Evolutionary conservation across 768 basidiomycete genomes (phyloP), one percentile per base, ranked within the genome.

Genomic region (Kwoniella dejecticola): DNA sequence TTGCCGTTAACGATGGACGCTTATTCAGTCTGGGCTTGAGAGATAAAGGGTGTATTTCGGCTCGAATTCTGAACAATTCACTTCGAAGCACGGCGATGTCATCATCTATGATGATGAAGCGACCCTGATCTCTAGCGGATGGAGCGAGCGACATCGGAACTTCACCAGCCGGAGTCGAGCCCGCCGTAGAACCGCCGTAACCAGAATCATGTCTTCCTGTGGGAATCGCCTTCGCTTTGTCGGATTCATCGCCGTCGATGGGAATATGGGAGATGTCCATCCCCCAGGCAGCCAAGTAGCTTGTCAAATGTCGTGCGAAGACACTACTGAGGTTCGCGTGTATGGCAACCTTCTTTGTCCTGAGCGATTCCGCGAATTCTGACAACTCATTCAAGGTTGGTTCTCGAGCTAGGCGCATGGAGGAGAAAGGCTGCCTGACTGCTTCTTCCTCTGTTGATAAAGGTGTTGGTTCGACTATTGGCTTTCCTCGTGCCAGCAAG

Each of bases 241-340:
- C 54, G 4, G 57, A 62, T 26, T 76, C 78, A 23, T 81, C 80
- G 6, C 60, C 60, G 41, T 62, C 60, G 15, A 79, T 77, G 7
- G 82, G 79, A 6, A 81, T 82, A 79, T 93, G 91, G 52, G 85
- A 87, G 42, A 97, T 87, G 70, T 95, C 91, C 87, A 97, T 85
- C 12, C 94, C 93, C 95, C 95, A 98, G 4, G 89, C 85, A 21
- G 89, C 90, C 60, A 99, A 83, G 79, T 95, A 96, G 68, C 89
- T 89, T 24, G 93, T 93, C 33, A 99, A 82, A 77, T 96, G 91
- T 52, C 89, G 89, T 0, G 93, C 94, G 72, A 97, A 99, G 2
- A 87, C 85, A 40, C 90, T 90, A 65, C 84, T 86, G n/a, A 91
- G 84, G 71, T 86, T 88, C 6, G 95, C 91, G 72, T 94, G 89